Evolutionary conservation across 139 green algal species (phyloP), one percentile per base, ranked within the genome.

Genomic region (Chlamydomonas sphaeroides): DNA sequence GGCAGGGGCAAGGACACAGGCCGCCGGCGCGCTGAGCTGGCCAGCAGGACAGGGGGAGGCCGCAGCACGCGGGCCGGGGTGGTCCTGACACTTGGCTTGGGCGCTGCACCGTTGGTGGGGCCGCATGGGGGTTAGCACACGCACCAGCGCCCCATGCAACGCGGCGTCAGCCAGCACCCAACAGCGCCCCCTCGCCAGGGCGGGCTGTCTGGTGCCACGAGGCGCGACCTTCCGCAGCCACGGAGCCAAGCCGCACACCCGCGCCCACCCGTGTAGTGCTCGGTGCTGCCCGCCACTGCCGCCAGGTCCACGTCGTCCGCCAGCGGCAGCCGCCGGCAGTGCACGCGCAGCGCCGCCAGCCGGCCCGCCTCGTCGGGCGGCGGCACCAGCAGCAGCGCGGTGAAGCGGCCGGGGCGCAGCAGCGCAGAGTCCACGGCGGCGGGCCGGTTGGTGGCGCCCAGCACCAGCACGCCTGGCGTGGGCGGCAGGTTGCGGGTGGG

Each of bases 371-470:
- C 20, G 57, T 98, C 96, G 8, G 96, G 96, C 0, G 96, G 95
- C 28, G 96, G 96, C 65, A 99, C 96, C 63, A 94, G 97, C 71
- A 99, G 85, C 28, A 93, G 87, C 26, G 92, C 69, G 77, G 97
- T 94, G 36, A 98, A 93, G 38, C 95, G 90, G 25, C 95, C 95
- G 18, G 95, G 95, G 8, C 95, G 86, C 53, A 98, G 79, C 80
- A 98, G 87, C 20, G 95, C 94, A 1, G 89, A 57, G 71, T 98
- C 94, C 5, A 98, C 78, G 5, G 91, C 91, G 0, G 65, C 70
- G 3, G 95, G 95, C 0, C 94, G 78, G 86, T 98, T 98, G 56
- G 94, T 98, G 36, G 95, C 93, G 20, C 80, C 95, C 56, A 97
- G 80, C n/a, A 97, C 88, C 62, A 96, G 82, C 26, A 98, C 91